These are phyloP conservation scores for Talinum fruticosum DNA, from an alignment of 148 eudicot genomes.

Conservation along the genomic window DNA sequence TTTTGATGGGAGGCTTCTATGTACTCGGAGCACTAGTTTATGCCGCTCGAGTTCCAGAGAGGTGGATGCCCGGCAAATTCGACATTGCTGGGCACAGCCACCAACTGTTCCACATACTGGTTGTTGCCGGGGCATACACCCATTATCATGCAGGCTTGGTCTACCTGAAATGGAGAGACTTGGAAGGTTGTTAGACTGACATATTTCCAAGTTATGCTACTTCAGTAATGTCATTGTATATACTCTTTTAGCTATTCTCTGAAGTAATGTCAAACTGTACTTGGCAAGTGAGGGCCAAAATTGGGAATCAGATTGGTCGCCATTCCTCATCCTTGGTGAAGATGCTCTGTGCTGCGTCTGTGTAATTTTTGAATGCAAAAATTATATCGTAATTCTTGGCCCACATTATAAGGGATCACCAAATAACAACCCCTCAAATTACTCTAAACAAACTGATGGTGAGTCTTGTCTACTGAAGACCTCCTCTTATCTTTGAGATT, in stretches of 20 bases:
- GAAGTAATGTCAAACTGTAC: conserved; percentile 14
- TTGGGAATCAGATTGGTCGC: neutral
- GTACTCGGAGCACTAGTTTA: conserved; percentile 78
- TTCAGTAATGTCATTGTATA: conserved; percentile 9
- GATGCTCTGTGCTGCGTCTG: neutral
- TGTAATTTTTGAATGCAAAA: conserved; percentile 9
- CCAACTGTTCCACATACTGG: conserved; percentile 80
- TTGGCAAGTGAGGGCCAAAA: neutral
- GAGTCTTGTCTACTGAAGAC: too few species aligned
- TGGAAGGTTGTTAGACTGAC: conserved; percentile 69
- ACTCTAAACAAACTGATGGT: neutral
- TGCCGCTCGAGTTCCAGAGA: conserved; percentile 73
- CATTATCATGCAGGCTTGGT: conserved; percentile 83
- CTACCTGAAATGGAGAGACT: conserved; percentile 85
- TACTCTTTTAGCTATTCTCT: neutral
- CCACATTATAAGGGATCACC: too few species aligned
- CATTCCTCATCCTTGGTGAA: neutral
- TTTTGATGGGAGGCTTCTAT: conserved; percentile 79
- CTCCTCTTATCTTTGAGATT: neutral
- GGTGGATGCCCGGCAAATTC: conserved; percentile 97
- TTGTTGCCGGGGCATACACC: conserved; percentile 88
- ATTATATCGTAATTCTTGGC: too few species aligned
- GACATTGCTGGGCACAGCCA: conserved; percentile 96
- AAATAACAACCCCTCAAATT: neutral
- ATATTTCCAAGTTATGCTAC: neutral